Evolutionary conservation across 2,329 filamentous ascomycete genomes (phyloP), one percentile per base, ranked within the genome.

Genomic region (Nothopassalora personata): DNA sequence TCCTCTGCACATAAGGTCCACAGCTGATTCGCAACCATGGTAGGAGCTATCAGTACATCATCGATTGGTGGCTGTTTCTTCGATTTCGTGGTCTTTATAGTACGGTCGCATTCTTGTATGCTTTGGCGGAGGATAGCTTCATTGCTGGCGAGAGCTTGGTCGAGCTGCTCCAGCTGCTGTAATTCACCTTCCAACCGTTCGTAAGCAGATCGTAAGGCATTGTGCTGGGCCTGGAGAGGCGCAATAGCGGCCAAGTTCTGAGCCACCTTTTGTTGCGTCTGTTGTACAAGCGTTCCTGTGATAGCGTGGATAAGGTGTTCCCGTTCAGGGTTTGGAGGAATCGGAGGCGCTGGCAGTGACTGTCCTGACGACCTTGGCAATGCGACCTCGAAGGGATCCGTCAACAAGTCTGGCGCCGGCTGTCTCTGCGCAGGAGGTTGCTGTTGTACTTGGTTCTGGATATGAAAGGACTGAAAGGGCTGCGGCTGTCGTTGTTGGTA

Each of bases 321-420:
- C 72, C 96, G 97, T 75, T 97, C 91, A 0, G 94, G 94, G 69
- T 99, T 99, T 0, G 91, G 92, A 0, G 94, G 93, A 33, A 97
- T 91, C 0, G 93, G 92, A 0, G 94, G 93, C 0, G 91, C 85
- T 5, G 87, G 81, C 7, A 85, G 71, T 23, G 81, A 76, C 30
- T 67, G 53, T 39, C 49, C 28, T 74, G 80, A 28, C 74, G 79
- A n/a, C 7, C 77, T 77, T 10, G 83, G 81, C 4, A 86, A 73
- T 23, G 83, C 79, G 5, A 85, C 76, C 60, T 86, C 82, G 57
- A 87, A 83, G 0, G 83, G 82, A 19, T 84, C 85, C 34, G 84
- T 83, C 55, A 89, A 79, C 50, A 88, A 80, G 66, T 88, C 84
- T 13, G 71, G 70, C 57, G 73, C 75, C 5, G 79, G 74, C 71